Conservation (phyloP, 495 filamentous ascomycete genomes). For the Elasticomyces elasticus region DNA sequence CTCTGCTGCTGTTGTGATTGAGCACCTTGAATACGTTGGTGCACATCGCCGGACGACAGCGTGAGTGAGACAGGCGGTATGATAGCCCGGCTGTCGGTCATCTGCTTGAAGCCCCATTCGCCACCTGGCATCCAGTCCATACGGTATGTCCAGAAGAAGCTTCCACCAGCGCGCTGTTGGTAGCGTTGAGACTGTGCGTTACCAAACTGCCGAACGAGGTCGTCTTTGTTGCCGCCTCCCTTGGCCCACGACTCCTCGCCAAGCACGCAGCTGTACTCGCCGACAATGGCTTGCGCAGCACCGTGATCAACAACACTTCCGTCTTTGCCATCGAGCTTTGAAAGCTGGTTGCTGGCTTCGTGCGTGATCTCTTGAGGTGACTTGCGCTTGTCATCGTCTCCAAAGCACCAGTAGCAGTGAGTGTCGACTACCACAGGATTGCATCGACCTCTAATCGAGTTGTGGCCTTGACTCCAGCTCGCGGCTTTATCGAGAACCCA, state of each 20-base stretch:
- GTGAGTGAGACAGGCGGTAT: slow-evolving; percentile 29
- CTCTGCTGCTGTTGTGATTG: slow-evolving; percentile 26
- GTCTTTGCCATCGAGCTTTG: slow-evolving; percentile 33
- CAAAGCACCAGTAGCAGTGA: slow-evolving; percentile 46
- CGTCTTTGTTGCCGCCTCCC: slow-evolving; percentile 20
- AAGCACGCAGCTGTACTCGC: slow-evolving; percentile 47
- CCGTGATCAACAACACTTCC: slow-evolving; percentile 37
- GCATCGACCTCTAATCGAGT: slow-evolving; percentile 4
- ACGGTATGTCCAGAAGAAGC: slow-evolving; percentile 46
- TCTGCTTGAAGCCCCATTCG: slow-evolving; percentile 44
- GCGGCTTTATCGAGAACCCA: slow-evolving; percentile 39
- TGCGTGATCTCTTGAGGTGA: slow-evolving; percentile 40
- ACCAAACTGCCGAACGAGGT: slow-evolving; percentile 38
- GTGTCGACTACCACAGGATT: slow-evolving; percentile 46
- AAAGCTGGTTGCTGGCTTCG: slow-evolving; percentile 31
- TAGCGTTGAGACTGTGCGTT: slow-evolving; percentile 36
- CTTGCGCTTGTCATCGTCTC: slow-evolving; percentile 35
- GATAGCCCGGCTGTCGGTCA: slow-evolving; percentile 36
- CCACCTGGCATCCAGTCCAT: slow-evolving; percentile 48
- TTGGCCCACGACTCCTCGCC: slow-evolving; percentile 37
- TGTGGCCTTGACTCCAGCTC: slow-evolving; percentile 31
- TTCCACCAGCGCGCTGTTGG: slow-evolving; percentile 37
- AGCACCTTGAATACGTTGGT: slow-evolving; percentile 27
- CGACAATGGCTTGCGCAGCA: slow-evolving; percentile 40
- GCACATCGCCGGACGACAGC: slow-evolving; percentile 29